Conservation (phyloP, 2,329 filamentous ascomycete genomes). For the Sclerotinia minor region DNA sequence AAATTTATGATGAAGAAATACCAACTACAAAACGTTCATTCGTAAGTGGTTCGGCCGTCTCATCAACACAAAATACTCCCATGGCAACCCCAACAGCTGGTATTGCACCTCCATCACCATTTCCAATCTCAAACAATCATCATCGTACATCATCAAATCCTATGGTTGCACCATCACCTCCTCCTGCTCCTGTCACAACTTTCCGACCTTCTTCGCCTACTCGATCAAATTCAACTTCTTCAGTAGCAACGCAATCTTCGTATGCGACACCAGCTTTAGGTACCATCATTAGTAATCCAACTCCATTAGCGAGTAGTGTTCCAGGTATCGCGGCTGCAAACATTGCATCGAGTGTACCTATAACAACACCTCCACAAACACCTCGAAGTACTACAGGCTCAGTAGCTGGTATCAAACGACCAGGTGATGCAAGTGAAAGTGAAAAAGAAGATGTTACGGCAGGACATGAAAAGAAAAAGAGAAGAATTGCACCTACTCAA, state of each 20-base stretch:
- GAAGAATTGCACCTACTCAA: slow-evolving; percentile 66
- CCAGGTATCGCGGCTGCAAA: slow-evolving; percentile 75
- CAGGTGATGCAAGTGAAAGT: slow-evolving; percentile 52
- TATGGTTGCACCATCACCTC: slow-evolving; percentile 58
- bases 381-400: slow-evolving; percentile 64
- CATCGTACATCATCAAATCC: slow-evolving; percentile 57
- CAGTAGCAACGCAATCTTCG: slow-evolving; percentile 66
- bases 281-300: slow-evolving; percentile 70
- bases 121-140: slow-evolving; percentile 50
- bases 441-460: slow-evolving; percentile 55
- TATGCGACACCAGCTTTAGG: slow-evolving; percentile 45
- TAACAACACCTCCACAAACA: slow-evolving; percentile 89
- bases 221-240: slow-evolving; percentile 82
- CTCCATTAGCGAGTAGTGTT: slow-evolving; percentile 74
- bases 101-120: slow-evolving; percentile 63
- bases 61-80: slow-evolving; percentile 66
- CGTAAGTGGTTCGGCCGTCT: slow-evolving; percentile 43
- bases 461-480: slow-evolving; percentile 56
- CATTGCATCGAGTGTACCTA: slow-evolving; percentile 52
- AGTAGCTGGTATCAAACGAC: slow-evolving; percentile 55
- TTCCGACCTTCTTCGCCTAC: slow-evolving; percentile 73
- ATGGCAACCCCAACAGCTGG: slow-evolving; percentile 66
- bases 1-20: slow-evolving; percentile 71
- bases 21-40: slow-evolving; percentile 49
- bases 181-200: slow-evolving; percentile 55